Evolutionary conservation across 345 rosid species (phyloP).

Genomic region (Pelargonium nanum): DNA sequence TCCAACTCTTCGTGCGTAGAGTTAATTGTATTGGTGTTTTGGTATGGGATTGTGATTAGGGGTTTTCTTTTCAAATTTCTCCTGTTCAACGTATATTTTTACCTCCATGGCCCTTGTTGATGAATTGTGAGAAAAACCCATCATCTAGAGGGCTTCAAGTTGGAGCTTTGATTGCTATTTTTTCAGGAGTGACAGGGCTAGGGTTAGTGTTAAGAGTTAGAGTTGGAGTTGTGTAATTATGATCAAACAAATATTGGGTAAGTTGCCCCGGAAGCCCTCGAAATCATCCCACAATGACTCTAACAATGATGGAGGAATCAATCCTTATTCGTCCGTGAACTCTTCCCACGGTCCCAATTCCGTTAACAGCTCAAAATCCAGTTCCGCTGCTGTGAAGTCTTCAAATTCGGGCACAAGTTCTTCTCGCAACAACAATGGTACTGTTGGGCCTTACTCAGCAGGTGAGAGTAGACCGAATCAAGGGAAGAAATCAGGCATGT

Average conservation of each 20-base stretch:
- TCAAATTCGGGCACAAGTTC: slow-evolving; percentile 1
- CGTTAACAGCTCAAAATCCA: neutral
- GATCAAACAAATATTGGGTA: slow-evolving; percentile 6
- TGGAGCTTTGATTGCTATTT: neutral
- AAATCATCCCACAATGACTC: slow-evolving; percentile 5
- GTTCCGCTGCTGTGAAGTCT: slow-evolving; percentile 1
- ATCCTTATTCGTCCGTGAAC: slow-evolving; percentile 4
- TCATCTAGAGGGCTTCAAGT: neutral
- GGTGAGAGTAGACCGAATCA: slow-evolving; percentile 1
- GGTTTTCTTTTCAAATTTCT: neutral
- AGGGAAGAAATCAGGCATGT: slow-evolving; percentile 2
- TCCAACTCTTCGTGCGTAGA: neutral
- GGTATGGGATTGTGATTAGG: neutral
- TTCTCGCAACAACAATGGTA: neutral
- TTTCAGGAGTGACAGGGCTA: neutral
- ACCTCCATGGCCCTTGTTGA: neutral
- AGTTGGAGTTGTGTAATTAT: slow-evolving; percentile 1
- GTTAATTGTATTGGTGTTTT: neutral
- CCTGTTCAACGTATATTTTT: neutral
- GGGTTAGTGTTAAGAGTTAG: neutral
- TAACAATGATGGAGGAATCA: slow-evolving; percentile 2
- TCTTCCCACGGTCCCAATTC: slow-evolving; percentile 2
- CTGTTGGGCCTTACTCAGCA: neutral
- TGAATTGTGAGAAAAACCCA: neutral
- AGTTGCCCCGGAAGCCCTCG: slow-evolving; percentile 4